Evolutionary conservation across 148 eudicot genomes (phyloP).

Genomic region (Fagopyrum homotropicum): DNA sequence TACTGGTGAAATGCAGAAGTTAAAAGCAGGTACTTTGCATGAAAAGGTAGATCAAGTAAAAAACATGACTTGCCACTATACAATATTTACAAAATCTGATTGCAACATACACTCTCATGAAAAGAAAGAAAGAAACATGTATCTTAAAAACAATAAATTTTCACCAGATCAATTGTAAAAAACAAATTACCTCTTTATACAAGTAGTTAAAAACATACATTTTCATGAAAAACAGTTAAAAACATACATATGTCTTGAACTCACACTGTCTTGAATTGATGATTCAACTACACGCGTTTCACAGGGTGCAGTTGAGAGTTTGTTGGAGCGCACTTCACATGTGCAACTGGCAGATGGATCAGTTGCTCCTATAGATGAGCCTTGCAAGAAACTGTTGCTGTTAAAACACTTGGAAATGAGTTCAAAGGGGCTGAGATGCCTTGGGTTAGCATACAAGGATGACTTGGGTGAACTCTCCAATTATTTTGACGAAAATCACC

Average conservation of each 20-base stretch:
- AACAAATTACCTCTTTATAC: no score
- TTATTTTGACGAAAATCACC: constrained; percentile 51
- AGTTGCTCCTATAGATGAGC: constrained; percentile 46
- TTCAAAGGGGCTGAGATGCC: constrained; percentile 77
- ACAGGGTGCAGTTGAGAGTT: constrained; percentile 91
- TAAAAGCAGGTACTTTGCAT: no score
- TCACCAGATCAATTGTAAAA: no score
- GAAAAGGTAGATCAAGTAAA: no score
- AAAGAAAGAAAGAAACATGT: background rate
- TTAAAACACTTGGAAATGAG: constrained; percentile 60
- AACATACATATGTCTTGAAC: no score
- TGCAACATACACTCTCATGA: no score
- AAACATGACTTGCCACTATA: no score
- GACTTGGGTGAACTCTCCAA: constrained; percentile 62
- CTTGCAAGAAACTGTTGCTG: constrained; percentile 39
- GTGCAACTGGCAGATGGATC: constrained; percentile 88
- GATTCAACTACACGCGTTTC: background rate
- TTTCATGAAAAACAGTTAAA: background rate
- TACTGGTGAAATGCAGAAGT: no score
- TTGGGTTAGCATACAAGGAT: constrained; percentile 74
- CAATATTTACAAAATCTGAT: no score
- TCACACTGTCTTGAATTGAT: no score
- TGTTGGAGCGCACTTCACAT: constrained; percentile 60
- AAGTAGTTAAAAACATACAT: no score
- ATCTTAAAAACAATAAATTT: no score